Base-by-base conservation (phyloP, 2,329 filamentous ascomycete species). In the Diaporthe batatas region DNA sequence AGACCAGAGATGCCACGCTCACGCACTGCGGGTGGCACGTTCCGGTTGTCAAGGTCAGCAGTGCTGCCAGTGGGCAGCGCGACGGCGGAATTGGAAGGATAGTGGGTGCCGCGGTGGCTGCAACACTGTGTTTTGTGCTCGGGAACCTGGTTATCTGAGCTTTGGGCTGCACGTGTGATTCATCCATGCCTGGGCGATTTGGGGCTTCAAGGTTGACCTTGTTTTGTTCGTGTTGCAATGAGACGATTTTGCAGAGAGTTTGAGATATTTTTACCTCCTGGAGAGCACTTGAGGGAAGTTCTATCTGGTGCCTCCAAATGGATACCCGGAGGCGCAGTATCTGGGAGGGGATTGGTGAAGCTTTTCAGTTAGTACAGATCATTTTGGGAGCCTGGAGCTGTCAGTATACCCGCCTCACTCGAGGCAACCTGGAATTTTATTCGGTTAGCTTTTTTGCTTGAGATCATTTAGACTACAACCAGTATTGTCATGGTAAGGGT, bases 11-110 rank as follows among this genome's bases (percentile, higher is more conserved):
- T 57, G 81, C 72, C 12, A 76, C 76, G 1, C 75, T 79, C 42
- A 78, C 80, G 54, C 82, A 83, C 58, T 84, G 83, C 74, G 82
- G 82, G 12, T 82, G 80, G 81, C 82, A 83, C 68, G 77, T 80
- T 75, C 82, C 82, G 0, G 80, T 84, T 14, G 69, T 84, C 21
- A 62, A 74, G 21, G 73, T 59, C 51, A 49, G 65, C 65, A n/a
- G 32, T 7, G 51, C 65, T 8, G 25, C 29, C 16, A n/a, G 65
- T 42, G 18, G 36, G 47, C 42, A 67, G 39, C 65, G 47, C 65
- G 58, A 34, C 65, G 58, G 68, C 59, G 64, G 55, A 36, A 65
- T 68, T 14, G 55, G 55, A 49, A 44, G 36, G 14, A 29, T 62
- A 7, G 32, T 36, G 18, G 23, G 47, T 6, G 70, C 47, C 23